Evolutionary conservation across 225 moss, liverwort and hornwort genomes (phyloP).

Genomic region (Polytrichum formosum): DNA sequence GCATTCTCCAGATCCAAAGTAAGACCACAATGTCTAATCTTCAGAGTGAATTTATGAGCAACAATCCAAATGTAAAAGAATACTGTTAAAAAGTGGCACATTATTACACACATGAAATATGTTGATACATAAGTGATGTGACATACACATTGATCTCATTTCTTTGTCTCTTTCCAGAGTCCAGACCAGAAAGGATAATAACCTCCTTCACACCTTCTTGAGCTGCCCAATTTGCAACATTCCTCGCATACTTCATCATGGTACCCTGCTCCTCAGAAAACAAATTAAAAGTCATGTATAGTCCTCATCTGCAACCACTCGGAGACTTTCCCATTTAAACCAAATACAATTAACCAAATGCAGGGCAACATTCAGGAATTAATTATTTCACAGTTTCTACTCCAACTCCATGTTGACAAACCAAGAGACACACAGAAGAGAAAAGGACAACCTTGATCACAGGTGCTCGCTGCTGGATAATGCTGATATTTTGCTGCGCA

Average conservation of each 20-base stretch:
- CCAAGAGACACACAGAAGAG: background rate
- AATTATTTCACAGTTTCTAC: too few relatives aligned
- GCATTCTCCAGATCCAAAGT: too few relatives aligned
- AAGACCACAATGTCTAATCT: too few relatives aligned
- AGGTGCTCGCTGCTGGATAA: conserved; percentile 92
- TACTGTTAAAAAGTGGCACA: background rate
- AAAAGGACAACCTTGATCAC: conserved; percentile 57
- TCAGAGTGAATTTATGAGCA: too few relatives aligned
- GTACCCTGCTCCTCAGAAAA: conserved; percentile 54
- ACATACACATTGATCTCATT: conserved; percentile 61
- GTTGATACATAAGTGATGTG: background rate
- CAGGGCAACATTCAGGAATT: too few relatives aligned
- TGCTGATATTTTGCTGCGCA: conserved; percentile 35
- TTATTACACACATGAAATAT: background rate
- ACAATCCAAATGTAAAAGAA: too few relatives aligned
- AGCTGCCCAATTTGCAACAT: conserved; percentile 76
- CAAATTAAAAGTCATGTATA: background rate
- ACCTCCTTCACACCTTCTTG: conserved; percentile 68
- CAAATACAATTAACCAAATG: too few relatives aligned
- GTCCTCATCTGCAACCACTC: too few relatives aligned
- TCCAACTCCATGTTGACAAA: background rate
- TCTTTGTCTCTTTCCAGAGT: conserved; percentile 76
- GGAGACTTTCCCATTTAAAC: too few relatives aligned
- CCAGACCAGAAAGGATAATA: conserved; percentile 73
- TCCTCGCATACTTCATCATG: conserved; percentile 75